These are phyloP conservation scores for Calophaca sinica DNA, from an alignment of 306 rosid genomes.

Conservation along the genomic window DNA sequence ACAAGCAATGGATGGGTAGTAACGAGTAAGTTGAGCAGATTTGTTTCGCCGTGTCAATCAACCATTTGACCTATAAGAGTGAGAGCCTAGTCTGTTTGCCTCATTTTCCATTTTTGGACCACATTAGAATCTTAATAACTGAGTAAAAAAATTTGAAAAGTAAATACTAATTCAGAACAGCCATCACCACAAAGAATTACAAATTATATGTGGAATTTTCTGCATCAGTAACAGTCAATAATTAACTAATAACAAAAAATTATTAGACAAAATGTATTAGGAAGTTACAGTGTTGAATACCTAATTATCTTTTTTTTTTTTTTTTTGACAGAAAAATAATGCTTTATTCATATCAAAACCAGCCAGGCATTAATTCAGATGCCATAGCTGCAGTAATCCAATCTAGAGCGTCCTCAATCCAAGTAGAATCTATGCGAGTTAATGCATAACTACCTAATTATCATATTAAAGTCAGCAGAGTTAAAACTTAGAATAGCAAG, in stretches of 20 bases:
- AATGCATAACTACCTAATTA: constrained; percentile 1
- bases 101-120: constrained; percentile 30
- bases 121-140: not conserved
- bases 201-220: constrained; percentile 28
- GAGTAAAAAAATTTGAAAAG: constrained; percentile 6
- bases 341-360: no score
- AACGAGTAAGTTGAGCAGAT: not conserved
- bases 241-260: not conserved
- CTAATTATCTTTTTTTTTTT: no score
- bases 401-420: no score
- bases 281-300: constrained; percentile 23
- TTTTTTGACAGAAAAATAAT: no score
- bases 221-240: not conserved
- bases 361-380: no score
- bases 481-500: constrained; percentile 12
- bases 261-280: constrained; percentile 25
- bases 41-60: not conserved
- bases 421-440: no score
- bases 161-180: constrained; percentile 21
- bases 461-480: constrained; percentile 33
- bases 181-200: constrained; percentile 28
- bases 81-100: not conserved
- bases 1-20: not conserved
- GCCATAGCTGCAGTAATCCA: no score
- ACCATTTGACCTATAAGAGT: not conserved